Evolutionary conservation across 1,139 yeast species (phyloP).

Genomic region (Blastobotrys apis): DNA sequence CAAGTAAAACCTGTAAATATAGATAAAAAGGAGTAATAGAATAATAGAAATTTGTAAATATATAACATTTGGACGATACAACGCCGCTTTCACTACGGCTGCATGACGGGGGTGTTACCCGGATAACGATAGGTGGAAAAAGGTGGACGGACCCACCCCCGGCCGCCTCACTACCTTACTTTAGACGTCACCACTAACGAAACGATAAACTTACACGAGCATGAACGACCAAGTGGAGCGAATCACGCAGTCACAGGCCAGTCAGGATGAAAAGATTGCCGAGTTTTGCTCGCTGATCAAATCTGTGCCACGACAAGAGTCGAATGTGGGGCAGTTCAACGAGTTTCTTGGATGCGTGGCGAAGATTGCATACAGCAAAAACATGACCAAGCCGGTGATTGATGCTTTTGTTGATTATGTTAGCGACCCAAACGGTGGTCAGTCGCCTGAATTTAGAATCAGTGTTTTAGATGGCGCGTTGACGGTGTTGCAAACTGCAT

Average conservation of each 20-base stretch:
- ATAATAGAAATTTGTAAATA: no score
- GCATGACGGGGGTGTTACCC: no score
- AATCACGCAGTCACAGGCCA: constrained; percentile 9
- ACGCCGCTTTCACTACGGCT: no score
- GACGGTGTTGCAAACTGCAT: constrained; percentile 21
- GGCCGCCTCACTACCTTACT: no score
- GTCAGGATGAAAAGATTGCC: constrained; percentile 7
- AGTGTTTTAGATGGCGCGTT: constrained; percentile 9
- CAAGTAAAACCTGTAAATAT: constrained; percentile 1
- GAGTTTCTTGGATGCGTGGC: constrained; percentile 13
- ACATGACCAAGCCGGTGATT: constrained; percentile 17
- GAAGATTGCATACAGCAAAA: constrained; percentile 15
- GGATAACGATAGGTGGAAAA: no score
- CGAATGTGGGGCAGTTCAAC: constrained; percentile 4
- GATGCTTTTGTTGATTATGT: constrained; percentile 15
- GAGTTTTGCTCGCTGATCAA: constrained; percentile 6
- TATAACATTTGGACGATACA: no score
- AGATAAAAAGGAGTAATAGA: neutral
- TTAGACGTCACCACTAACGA: no score
- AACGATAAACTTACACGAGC: no score
- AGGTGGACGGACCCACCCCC: no score
- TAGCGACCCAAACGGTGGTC: constrained; percentile 4
- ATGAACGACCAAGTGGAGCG: constrained; percentile 8
- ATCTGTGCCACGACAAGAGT: neutral
- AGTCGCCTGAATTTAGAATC: constrained; percentile 5